phyloP scores from a whole-genome alignment of 2,329 filamentous ascomycete species.

The Verticillium dahliae region DNA sequence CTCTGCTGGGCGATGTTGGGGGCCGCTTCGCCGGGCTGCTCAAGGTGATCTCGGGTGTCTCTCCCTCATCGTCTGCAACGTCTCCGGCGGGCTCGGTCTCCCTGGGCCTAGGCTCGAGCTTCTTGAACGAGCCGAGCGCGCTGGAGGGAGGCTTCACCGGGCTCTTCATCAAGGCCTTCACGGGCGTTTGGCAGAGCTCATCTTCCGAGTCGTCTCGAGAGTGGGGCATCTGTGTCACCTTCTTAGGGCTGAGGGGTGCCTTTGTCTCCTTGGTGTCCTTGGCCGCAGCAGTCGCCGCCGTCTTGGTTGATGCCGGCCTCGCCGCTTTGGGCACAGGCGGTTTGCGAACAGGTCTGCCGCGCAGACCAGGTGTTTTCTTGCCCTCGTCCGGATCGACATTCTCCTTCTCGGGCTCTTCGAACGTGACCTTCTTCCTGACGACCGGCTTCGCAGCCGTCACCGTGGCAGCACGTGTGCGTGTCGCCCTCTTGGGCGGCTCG shows the following conservation, averaged over 20 bases:
- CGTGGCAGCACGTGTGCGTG: constrained; percentile 17
- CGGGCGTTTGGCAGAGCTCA: constrained; percentile 47
- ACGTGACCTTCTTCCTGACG: constrained; percentile 56
- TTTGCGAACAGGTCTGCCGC: constrained; percentile 39
- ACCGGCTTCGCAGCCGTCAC: constrained; percentile 32
- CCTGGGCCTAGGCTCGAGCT: constrained; percentile 21
- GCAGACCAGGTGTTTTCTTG: constrained; percentile 30
- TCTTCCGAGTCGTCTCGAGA: constrained; percentile 49
- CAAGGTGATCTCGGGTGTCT: constrained; percentile 22
- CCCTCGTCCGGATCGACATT: constrained; percentile 42
- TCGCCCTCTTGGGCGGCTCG: constrained; percentile 15
- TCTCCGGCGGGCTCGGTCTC: constrained; percentile 13
- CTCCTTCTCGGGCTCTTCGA: constrained; percentile 60
- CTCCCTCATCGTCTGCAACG: neutral
- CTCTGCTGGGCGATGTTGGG: constrained; percentile 45
- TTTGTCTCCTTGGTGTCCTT: constrained; percentile 34
- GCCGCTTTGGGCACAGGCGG: constrained; percentile 22
- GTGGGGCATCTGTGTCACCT: constrained; percentile 51
- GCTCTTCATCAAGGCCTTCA: constrained; percentile 47
- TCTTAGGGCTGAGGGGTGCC: constrained; percentile 57
- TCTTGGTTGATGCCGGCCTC: constrained; percentile 18
- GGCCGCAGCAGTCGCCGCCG: constrained; percentile 16
- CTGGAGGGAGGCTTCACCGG: constrained; percentile 42
- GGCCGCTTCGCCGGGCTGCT: constrained; percentile 51
- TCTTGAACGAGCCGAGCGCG: constrained; percentile 22